These are phyloP conservation scores for Amesomyces nigricolor DNA, from an alignment of 2,329 filamentous ascomycete genomes.

Conservation along the genomic window DNA sequence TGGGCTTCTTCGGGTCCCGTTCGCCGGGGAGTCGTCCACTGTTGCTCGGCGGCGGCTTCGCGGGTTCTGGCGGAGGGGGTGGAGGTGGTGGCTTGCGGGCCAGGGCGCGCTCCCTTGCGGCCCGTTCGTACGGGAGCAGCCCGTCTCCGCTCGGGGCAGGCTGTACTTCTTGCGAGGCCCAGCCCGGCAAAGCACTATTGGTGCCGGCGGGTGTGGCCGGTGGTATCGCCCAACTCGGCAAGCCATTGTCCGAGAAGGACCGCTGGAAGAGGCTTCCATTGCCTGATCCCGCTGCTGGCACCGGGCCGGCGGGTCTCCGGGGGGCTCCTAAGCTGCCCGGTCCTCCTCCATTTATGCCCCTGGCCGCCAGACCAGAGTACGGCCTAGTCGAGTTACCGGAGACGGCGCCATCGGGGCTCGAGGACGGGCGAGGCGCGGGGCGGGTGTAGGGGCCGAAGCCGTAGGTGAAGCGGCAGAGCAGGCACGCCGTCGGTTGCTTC, in stretches of 20 bases:
- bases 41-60: not conserved
- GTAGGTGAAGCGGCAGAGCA: constrained; percentile 24
- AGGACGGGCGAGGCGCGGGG: not conserved
- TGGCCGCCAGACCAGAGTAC: not conserved
- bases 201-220: not conserved
- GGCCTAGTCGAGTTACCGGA: not conserved
- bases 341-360: not conserved
- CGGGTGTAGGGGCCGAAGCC: constrained; percentile 16
- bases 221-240: constrained; percentile 9
- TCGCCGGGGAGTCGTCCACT: constrained; percentile 19
- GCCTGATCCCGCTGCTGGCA: not conserved
- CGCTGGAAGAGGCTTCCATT: not conserved
- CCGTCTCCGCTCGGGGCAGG: constrained; percentile 2
- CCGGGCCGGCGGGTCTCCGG: not conserved
- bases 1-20: constrained; percentile 12
- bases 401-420: not conserved
- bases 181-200: not conserved
- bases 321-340: not conserved
- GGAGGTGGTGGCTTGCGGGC: not conserved
- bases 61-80: not conserved
- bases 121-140: constrained; percentile 21
- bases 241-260: not conserved
- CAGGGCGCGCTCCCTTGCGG: constrained; percentile 9
- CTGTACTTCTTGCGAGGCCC: not conserved
- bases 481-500: constrained; percentile 23